phyloP scores from a whole-genome alignment of 805 yeast species.

The Saturnispora sekii region DNA sequence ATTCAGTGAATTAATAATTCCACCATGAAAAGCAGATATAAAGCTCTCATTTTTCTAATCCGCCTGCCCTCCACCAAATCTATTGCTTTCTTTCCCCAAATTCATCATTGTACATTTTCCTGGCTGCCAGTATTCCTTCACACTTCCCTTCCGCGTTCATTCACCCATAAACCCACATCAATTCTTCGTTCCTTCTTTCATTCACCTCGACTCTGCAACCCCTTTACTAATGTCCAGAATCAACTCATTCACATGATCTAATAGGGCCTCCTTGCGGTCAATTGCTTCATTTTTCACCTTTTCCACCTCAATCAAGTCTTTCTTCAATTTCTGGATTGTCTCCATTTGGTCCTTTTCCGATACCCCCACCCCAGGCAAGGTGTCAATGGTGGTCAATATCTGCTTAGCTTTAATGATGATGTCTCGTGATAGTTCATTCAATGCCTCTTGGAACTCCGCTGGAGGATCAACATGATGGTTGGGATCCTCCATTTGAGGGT shows the following conservation, averaged over 20 bases:
- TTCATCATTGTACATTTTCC: too few species aligned
- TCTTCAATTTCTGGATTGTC: constrained; percentile 51
- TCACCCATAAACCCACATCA: too few species aligned
- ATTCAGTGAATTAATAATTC: too few species aligned
- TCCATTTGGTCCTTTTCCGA: constrained; percentile 64
- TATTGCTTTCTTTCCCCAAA: too few species aligned
- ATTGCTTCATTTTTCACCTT: constrained; percentile 46
- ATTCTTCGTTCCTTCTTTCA: too few species aligned
- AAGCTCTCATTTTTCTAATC: too few species aligned
- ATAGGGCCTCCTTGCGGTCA: constrained; percentile 51
- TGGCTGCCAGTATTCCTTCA: too few species aligned
- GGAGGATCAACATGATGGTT: constrained; percentile 37
- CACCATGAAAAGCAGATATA: too few species aligned
- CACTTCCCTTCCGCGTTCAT: too few species aligned
- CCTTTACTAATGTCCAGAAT: constrained; percentile 53
- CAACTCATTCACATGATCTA: constrained; percentile 53
- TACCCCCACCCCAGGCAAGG: constrained; percentile 88
- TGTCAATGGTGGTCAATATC: constrained; percentile 72
- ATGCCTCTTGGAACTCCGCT: constrained; percentile 33
- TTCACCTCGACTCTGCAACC: constrained; percentile 33
- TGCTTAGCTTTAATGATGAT: constrained; percentile 80
- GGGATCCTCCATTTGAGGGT: constrained; percentile 55
- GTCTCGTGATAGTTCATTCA: constrained; percentile 75
- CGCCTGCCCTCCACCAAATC: too few species aligned
- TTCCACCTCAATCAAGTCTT: constrained; percentile 54